These are phyloP conservation scores for Trametes cingulata DNA, from an alignment of 768 basidiomycete genomes.

Conservation along the genomic window DNA sequence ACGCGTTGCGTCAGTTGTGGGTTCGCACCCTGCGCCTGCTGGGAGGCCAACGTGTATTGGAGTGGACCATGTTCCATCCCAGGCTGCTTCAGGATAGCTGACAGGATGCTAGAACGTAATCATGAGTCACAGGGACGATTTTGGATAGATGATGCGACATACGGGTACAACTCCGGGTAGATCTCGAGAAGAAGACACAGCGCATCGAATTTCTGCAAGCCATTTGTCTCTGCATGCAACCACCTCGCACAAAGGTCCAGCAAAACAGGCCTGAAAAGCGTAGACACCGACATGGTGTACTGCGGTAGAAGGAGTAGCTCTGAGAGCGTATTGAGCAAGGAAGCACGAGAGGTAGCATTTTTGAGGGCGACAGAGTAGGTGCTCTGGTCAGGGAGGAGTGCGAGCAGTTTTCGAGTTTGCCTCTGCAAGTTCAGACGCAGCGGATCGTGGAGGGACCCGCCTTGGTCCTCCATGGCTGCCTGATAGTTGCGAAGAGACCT, in stretches of 20 bases:
- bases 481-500: not conserved
- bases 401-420: conserved; percentile 52
- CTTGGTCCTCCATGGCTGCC: not conserved
- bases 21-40: conserved; percentile 38
- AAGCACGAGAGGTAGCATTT: conserved; percentile 39
- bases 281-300: conserved; percentile 63
- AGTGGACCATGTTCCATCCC: conserved; percentile 56
- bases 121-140: conserved; percentile 10
- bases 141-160: conserved; percentile 31
- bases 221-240: conserved; percentile 55
- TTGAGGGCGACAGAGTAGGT: conserved; percentile 40
- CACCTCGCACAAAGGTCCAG: conserved; percentile 82
- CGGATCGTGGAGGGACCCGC: conserved; percentile 42
- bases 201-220: conserved; percentile 55
- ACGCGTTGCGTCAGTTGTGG: conserved; percentile 58
- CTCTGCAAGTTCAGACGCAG: conserved; percentile 56
- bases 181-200: conserved; percentile 65
- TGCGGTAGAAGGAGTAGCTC: conserved; percentile 58
- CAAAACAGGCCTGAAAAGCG: conserved; percentile 72
- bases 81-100: conserved; percentile 47
- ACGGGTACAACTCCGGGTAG: conserved; percentile 75
- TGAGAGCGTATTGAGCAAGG: conserved; percentile 58
- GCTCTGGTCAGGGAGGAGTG: conserved; percentile 45
- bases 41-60: conserved; percentile 36
- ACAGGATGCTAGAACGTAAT: conserved; percentile 50